Evolutionary conservation across 805 yeast genomes (phyloP).

Genomic region (Wickerhamiella siamensis): DNA sequence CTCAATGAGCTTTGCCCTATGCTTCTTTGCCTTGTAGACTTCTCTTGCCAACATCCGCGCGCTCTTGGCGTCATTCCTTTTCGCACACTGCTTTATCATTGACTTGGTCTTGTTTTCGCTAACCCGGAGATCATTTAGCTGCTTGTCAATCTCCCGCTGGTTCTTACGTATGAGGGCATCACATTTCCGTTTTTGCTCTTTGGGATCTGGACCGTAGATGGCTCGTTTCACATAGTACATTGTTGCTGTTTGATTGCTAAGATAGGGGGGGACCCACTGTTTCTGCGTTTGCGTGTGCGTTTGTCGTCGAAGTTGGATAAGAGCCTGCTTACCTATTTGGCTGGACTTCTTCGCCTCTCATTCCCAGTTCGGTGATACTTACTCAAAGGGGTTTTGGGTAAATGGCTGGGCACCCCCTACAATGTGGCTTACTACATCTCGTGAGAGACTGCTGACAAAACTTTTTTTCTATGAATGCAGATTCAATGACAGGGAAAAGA

Average conservation of each 20-base stretch:
- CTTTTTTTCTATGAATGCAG: neutral
- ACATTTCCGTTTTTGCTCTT: constrained; percentile 63
- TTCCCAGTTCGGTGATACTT: too few relatives aligned
- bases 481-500: neutral
- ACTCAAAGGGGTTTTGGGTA: too few relatives aligned
- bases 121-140: constrained; percentile 43
- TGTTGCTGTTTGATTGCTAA: neutral
- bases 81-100: constrained; percentile 60
- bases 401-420: too few relatives aligned
- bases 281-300: too few relatives aligned
- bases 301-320: too few relatives aligned
- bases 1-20: constrained; percentile 54
- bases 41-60: constrained; percentile 77
- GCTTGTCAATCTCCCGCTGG: constrained; percentile 70
- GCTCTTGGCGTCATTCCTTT: constrained; percentile 58
- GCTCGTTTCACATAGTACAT: constrained; percentile 82
- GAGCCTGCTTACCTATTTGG: too few relatives aligned
- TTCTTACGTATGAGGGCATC: constrained; percentile 70
- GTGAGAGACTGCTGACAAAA: neutral
- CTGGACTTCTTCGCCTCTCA: too few relatives aligned
- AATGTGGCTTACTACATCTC: too few relatives aligned
- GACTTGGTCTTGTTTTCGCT: constrained; percentile 63
- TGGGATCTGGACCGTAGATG: constrained; percentile 94
- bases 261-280: too few relatives aligned
- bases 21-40: constrained; percentile 55